These are phyloP conservation scores for Tylopilus sp. DNA, from an alignment of 768 basidiomycete species.

Conservation along the genomic window DNA sequence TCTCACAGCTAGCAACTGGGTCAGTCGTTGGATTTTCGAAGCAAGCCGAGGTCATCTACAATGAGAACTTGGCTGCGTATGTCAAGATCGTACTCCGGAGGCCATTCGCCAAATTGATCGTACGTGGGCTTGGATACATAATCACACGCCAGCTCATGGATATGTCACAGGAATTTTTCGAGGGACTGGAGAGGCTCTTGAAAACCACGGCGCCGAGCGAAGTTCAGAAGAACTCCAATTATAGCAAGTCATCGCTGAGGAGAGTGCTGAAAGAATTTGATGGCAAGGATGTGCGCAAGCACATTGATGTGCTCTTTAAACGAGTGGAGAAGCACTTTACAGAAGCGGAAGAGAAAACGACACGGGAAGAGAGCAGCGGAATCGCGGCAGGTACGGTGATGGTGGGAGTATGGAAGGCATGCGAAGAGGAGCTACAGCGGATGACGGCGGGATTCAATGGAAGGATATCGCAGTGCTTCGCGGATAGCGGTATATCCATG, in stretches of 20 bases:
- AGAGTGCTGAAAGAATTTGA: conserved; percentile 83
- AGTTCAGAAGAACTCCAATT: conserved; percentile 69
- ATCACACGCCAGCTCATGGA: conserved; percentile 2
- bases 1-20: conserved; percentile 62
- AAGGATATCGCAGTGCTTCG: conserved; percentile 76
- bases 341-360: conserved; percentile 68
- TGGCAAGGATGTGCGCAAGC: conserved; percentile 85
- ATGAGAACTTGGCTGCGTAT: conserved; percentile 85
- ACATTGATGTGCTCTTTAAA: conserved; percentile 81
- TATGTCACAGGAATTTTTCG: conserved; percentile 80
- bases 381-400: conserved; percentile 64
- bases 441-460: conserved; percentile 67
- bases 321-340: conserved; percentile 96
- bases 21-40: conserved; percentile 61
- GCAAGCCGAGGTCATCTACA: conserved; percentile 79
- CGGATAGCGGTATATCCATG: conserved; percentile 62
- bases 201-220: conserved; percentile 77
- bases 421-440: conserved; percentile 77
- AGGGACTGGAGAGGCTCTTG: conserved; percentile 84
- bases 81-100: conserved; percentile 83
- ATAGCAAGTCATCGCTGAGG: conserved; percentile 74
- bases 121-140: conserved; percentile 36
- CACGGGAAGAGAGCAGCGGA: conserved; percentile 49
- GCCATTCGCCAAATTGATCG: conserved; percentile 84
- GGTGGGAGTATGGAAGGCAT: conserved; percentile 86